These are phyloP conservation scores for Ophioceras dolichostomum DNA, from an alignment of 2,329 filamentous ascomycete species.

Conservation along the genomic window DNA sequence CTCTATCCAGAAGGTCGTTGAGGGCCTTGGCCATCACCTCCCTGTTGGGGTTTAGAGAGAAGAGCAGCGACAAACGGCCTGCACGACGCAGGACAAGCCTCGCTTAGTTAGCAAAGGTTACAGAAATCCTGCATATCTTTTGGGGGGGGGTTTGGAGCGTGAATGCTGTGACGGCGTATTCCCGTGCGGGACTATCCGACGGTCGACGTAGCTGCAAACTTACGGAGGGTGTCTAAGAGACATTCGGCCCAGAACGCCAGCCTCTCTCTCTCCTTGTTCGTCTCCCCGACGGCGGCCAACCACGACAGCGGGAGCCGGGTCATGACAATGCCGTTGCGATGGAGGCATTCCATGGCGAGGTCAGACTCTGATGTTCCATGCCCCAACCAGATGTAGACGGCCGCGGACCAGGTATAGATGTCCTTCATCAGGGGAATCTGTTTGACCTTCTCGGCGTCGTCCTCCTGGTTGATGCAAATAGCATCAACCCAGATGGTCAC, in stretches of 20 bases:
- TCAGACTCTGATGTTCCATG: not conserved
- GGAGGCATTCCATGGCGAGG: not conserved
- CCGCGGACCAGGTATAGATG: slow-evolving; percentile 6
- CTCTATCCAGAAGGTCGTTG: not conserved
- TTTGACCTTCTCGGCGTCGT: slow-evolving; percentile 5
- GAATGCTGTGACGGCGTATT: too few species aligned
- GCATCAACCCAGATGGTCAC: slow-evolving; percentile 7
- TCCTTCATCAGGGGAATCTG: slow-evolving; percentile 7
- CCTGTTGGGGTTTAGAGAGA: not conserved
- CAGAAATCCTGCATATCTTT: not conserved
- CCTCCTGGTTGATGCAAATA: slow-evolving; percentile 9
- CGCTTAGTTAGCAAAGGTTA: too few species aligned
- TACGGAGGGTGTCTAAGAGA: not conserved
- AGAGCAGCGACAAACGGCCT: not conserved
- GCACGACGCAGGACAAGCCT: too few species aligned
- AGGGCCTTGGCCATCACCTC: not conserved
- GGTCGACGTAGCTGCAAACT: too few species aligned
- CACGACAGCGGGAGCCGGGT: not conserved
- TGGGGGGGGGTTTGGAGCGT: not conserved
- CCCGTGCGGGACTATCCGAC: too few species aligned
- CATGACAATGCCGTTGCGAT: not conserved
- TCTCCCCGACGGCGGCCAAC: not conserved
- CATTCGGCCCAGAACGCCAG: not conserved
- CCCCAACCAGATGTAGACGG: slow-evolving; percentile 4
- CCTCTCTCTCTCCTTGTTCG: not conserved